Evolutionary conservation across 345 rosid species (phyloP).

Genomic region (Noccaea caerulescens): DNA sequence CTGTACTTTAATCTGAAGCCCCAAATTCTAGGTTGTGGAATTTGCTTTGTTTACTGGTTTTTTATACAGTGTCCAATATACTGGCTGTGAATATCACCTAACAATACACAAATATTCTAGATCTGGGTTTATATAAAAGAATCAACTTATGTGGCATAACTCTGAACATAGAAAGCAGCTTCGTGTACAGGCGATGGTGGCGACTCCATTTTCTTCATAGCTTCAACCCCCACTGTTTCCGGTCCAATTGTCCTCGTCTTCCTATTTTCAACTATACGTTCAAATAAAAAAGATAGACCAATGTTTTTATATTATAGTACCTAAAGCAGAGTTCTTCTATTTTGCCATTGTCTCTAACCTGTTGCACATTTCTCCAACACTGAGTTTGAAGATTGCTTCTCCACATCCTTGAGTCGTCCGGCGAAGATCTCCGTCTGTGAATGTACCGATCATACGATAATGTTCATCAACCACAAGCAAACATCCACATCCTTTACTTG

Average conservation of each 20-base stretch:
- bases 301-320: too few relatives aligned
- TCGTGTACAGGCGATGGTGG: conserved; percentile 93
- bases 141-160: conserved; percentile 31
- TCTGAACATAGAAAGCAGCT: conserved; percentile 20
- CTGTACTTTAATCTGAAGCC: too few relatives aligned
- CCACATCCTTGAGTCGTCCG: conserved; percentile 86
- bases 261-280: too few relatives aligned
- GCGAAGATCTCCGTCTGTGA: conserved; percentile 93
- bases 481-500: conserved; percentile 95
- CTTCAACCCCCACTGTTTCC: conserved; percentile 98
- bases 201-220: conserved; percentile 96
- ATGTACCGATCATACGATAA: conserved; percentile 77
- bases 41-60: too few relatives aligned
- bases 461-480: conserved; percentile 74
- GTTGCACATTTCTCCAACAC: conserved; percentile 95
- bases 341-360: too few relatives aligned
- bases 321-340: too few relatives aligned
- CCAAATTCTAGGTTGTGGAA: too few relatives aligned
- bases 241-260: conserved; percentile 80
- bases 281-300: too few relatives aligned
- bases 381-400: conserved; percentile 89
- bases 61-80: too few relatives aligned
- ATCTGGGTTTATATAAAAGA: conserved; percentile 32
- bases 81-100: conserved; percentile 3
- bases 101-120: conserved; percentile 28